These are phyloP conservation scores for Echites panduratus DNA, from an alignment of 257 asterid genomes.

Conservation along the genomic window DNA sequence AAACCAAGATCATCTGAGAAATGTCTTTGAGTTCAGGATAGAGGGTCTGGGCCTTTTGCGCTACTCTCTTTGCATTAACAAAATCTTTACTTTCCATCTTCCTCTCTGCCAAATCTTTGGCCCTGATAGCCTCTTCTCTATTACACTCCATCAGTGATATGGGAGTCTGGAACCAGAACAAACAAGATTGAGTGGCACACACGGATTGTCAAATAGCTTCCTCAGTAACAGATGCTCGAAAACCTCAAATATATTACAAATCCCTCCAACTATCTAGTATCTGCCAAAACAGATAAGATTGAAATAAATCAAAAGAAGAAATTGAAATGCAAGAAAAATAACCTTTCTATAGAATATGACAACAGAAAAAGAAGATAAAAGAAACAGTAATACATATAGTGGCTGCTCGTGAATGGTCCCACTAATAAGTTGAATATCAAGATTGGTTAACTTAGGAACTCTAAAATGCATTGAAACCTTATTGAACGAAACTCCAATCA, in stretches of 20 bases:
- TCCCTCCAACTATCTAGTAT: background rate
- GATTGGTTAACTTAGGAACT: background rate
- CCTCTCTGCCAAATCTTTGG: conserved; percentile 37
- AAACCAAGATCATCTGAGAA: conserved; percentile 40
- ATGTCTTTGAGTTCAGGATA: conserved; percentile 31
- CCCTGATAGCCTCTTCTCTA: conserved; percentile 40
- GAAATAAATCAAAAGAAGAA: no score
- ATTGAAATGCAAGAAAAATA: background rate
- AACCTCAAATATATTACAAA: background rate
- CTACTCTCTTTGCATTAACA: conserved; percentile 32
- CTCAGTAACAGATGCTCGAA: background rate
- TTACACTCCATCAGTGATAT: conserved; percentile 39
- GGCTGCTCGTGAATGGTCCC: background rate
- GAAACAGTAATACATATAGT: background rate
- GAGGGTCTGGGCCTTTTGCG: conserved; percentile 42
- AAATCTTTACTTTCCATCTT: conserved; percentile 51
- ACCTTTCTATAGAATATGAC: background rate
- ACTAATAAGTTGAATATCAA: background rate
- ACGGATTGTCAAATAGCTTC: background rate
- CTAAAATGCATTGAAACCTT: background rate
- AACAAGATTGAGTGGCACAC: background rate
- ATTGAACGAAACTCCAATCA: background rate
- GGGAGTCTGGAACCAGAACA: conserved; percentile 4
- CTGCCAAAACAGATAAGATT: background rate
- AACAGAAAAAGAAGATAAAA: background rate